Conservation (phyloP, 768 basidiomycete genomes). For the Lentinus tigrinus region DNA sequence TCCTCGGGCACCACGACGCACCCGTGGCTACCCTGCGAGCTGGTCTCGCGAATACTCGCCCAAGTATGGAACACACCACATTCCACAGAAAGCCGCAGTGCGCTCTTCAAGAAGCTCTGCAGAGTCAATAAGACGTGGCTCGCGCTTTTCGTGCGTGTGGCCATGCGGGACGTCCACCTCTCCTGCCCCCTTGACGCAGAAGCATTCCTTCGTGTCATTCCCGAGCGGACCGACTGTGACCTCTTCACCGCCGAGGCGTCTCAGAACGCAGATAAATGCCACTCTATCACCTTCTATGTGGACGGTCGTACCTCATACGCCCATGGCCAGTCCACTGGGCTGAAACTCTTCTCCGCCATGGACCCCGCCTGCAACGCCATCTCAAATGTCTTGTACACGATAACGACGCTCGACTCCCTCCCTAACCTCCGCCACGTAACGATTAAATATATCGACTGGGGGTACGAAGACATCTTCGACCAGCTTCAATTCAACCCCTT, state of each 20-base stretch:
- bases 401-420: conserved; percentile 23
- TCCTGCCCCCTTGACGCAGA: conserved; percentile 29
- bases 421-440: conserved; percentile 34
- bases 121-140: conserved; percentile 36
- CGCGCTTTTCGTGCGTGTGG: conserved; percentile 32
- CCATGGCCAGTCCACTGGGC: conserved; percentile 3
- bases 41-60: conserved; percentile 36
- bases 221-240: conserved; percentile 12
- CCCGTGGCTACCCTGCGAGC: conserved; percentile 33
- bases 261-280: conserved; percentile 28
- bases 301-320: conserved; percentile 9
- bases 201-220: conserved; percentile 31
- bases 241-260: conserved; percentile 20
- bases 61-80: conserved; percentile 35
- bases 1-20: not conserved
- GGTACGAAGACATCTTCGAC: conserved; percentile 36
- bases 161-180: conserved; percentile 35
- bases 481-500: conserved; percentile 30
- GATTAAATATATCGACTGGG: conserved; percentile 33
- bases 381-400: conserved; percentile 29
- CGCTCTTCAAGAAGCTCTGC: conserved; percentile 31
- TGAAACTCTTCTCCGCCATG: conserved; percentile 18
- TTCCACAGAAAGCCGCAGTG: conserved; percentile 31
- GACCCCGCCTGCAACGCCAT: conserved; percentile 19
- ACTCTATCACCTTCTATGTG: conserved; percentile 37